These are phyloP conservation scores for Pseudogymnoascus sp. DNA, from an alignment of 2,329 filamentous ascomycete species.

Conservation along the genomic window DNA sequence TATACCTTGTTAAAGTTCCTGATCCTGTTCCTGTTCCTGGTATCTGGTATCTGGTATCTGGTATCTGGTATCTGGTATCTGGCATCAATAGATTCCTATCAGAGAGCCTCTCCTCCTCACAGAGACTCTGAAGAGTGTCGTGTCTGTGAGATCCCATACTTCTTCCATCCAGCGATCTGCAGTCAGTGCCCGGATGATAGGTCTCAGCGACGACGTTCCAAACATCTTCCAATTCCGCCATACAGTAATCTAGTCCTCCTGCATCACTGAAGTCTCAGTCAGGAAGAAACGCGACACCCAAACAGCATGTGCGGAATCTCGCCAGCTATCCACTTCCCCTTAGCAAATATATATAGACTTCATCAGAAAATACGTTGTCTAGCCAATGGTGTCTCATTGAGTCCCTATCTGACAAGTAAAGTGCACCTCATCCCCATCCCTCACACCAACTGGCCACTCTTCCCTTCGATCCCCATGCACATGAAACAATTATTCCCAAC, in stretches of 20 bases:
- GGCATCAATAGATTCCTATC: not conserved
- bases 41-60: too few species aligned
- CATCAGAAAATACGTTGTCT: not conserved
- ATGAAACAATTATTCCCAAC: conserved; percentile 6
- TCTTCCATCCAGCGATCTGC: too few species aligned
- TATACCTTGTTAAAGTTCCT: not conserved
- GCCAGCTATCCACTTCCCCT: not conserved
- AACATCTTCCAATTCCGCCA: not conserved
- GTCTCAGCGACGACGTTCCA: not conserved
- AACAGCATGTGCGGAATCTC: not conserved
- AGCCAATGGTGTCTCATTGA: conserved; percentile 11
- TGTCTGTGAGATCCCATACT: too few species aligned
- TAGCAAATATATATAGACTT: conserved; percentile 3
- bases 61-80: too few species aligned
- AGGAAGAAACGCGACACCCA: not conserved
- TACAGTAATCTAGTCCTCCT: not conserved
- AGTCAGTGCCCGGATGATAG: not conserved
- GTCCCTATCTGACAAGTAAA: conserved; percentile 13
- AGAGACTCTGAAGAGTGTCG: too few species aligned
- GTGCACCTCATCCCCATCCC: conserved; percentile 5
- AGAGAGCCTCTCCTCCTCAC: not conserved
- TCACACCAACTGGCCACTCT: not conserved
- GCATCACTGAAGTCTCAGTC: not conserved
- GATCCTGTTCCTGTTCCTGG: too few species aligned
- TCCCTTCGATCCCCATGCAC: not conserved